phyloP scores from a whole-genome alignment of 2,329 filamentous ascomycete genomes.

The Exophiala sp. region DNA sequence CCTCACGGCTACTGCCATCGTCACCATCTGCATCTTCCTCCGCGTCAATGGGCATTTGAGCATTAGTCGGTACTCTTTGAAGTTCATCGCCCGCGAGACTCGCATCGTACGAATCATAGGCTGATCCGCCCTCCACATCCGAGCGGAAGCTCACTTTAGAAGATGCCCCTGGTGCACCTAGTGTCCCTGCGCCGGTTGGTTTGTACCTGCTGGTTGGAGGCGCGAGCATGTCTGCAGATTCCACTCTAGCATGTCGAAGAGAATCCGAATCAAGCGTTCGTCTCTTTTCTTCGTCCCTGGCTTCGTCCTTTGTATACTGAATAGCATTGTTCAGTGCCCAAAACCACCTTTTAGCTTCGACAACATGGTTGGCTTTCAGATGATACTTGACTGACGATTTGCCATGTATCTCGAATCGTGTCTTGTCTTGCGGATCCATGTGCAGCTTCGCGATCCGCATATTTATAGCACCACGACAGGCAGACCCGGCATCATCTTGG shows the following conservation, averaged over 20 bases:
- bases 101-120: constrained; percentile 55
- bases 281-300: constrained; percentile 79
- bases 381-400: constrained; percentile 99
- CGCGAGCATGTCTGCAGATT: constrained; percentile 48
- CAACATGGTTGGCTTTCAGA: constrained; percentile 94
- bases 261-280: constrained; percentile 71
- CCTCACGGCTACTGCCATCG: constrained; percentile 72
- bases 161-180: constrained; percentile 37
- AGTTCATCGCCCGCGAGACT: constrained; percentile 51
- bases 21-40: constrained; percentile 73
- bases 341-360: constrained; percentile 98
- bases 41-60: constrained; percentile 54
- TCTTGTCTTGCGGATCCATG: constrained; percentile 97
- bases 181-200: constrained; percentile 31
- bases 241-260: constrained; percentile 73
- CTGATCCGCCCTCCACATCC: constrained; percentile 55
- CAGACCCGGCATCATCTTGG: constrained; percentile 93
- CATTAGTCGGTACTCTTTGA: constrained; percentile 47
- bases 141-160: constrained; percentile 49
- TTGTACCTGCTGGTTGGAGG: constrained; percentile 38
- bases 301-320: constrained; percentile 96
- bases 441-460: constrained; percentile 93
- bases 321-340: constrained; percentile 99
- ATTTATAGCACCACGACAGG: constrained; percentile 95
- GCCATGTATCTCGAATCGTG: constrained; percentile 93